Evolutionary conservation across 768 basidiomycete species (phyloP).

Genomic region (Tylopilus balloui): DNA sequence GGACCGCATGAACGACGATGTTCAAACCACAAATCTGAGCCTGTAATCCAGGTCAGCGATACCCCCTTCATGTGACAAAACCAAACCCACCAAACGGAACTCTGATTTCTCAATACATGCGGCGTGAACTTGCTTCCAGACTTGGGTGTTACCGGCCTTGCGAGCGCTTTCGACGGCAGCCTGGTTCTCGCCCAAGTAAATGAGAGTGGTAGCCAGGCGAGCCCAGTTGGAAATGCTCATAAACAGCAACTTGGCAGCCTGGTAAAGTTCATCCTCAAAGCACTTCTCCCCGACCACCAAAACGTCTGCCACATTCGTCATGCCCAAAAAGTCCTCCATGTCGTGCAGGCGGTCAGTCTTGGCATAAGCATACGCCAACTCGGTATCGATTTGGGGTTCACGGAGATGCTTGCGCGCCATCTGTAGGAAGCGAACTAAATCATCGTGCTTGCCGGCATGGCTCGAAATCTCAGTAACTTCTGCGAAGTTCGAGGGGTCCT

Average conservation of each 20-base stretch:
- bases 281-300: slow-evolving; percentile 98
- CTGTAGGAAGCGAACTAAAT: slow-evolving; percentile 94
- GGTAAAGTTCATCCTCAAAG: slow-evolving; percentile 96
- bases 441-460: slow-evolving; percentile 87
- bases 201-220: slow-evolving; percentile 93
- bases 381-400: slow-evolving; percentile 97
- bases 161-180: slow-evolving; percentile 98
- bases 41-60: slow-evolving; percentile 30
- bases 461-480: slow-evolving; percentile 96
- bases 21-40: slow-evolving; percentile 99
- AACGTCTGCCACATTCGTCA: slow-evolving; percentile 98
- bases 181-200: slow-evolving; percentile 97
- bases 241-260: slow-evolving; percentile 94
- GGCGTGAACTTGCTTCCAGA: slow-evolving; percentile 99
- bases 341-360: slow-evolving; percentile 97
- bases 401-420: slow-evolving; percentile 97
- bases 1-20: slow-evolving; percentile 84
- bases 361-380: slow-evolving; percentile 96
- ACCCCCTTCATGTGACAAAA: neutral
- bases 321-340: slow-evolving; percentile 98
- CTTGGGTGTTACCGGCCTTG: slow-evolving; percentile 98
- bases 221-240: slow-evolving; percentile 99
- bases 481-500: slow-evolving; percentile 87
- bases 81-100: slow-evolving; percentile 70
- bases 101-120: slow-evolving; percentile 97